Conservation (phyloP, 2,329 filamentous ascomycete species). For the Pestalotiopsis sp. region DNA sequence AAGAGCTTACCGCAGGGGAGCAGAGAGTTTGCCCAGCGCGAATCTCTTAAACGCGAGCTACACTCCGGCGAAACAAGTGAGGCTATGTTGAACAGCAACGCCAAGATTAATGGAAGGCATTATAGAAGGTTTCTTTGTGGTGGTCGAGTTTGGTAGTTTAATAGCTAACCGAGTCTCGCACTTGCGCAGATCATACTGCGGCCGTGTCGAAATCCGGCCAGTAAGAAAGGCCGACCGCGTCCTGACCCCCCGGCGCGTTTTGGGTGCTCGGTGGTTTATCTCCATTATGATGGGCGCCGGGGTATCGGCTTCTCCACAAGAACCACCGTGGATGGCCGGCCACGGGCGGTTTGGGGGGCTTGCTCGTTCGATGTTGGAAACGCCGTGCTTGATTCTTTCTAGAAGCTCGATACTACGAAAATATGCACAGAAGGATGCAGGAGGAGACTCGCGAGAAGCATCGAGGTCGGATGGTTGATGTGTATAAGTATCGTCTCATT, state of each 20-base stretch:
- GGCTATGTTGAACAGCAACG: background rate
- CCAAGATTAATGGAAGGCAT: background rate
- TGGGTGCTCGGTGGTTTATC: constrained; percentile 7
- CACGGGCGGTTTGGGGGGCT: background rate
- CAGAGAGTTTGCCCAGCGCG: background rate
- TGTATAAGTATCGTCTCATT: constrained; percentile 5
- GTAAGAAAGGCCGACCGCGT: background rate
- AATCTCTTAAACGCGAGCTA: background rate
- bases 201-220: constrained; percentile 1
- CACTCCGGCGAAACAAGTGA: background rate
- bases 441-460: background rate
- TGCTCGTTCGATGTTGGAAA: constrained; percentile 10
- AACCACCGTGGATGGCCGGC: background rate
- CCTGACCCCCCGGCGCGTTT: background rate
- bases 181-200: constrained; percentile 8
- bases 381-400: background rate
- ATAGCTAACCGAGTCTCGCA: background rate
- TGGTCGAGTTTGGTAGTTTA: background rate
- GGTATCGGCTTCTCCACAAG: background rate
- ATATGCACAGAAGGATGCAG: background rate
- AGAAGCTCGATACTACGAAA: background rate
- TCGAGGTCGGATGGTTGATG: background rate
- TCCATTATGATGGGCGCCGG: background rate
- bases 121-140: background rate
- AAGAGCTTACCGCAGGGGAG: background rate